Base-by-base conservation (phyloP, 2,329 filamentous ascomycete genomes). In the Pyricularia sp. region DNA sequence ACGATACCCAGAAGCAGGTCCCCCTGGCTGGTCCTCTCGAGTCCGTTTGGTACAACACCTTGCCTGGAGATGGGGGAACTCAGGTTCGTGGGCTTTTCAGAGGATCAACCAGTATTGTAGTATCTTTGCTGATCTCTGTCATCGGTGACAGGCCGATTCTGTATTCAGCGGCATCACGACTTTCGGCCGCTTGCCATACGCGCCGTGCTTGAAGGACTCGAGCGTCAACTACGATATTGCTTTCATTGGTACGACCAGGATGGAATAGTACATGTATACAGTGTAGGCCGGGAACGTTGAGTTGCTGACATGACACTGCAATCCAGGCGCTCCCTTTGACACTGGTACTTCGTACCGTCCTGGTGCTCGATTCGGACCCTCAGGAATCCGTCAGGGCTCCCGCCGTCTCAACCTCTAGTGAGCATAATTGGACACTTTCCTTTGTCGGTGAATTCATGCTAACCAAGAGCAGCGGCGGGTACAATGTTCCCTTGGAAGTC, bases 81-180 rank as follows among this genome's bases (percentile, higher is more conserved):
- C 92, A 95, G 84, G 91, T 92, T 74, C 66, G 81, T 71, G 50
- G 64, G 42, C 23, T n/a, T 14, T 25, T 26, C 11, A 20, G 31
- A 4, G 28, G 28, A 10, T 0, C 25, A 6, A 66, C 20, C 20
- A 25, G 67, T 33, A 71, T 68, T 61, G 50, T 69, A 4, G 70
- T 11, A 50, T 50, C 23, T 26, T 7, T 25, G 6, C 23, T 26
- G 25, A 9, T 25, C n/a, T 58, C 11, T 28, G 14, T 50, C 20
- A 25, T 64, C 20, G 36, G 26, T 20, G 55, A 67, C 61, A 94
- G 90, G 92, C 92, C 70, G 92, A 96, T 77, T 93, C 92, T 0
- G 92, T 95, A 69, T 96, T 95, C 80, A 94, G 91, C 1, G 92
- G 92, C 31, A 95, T 96, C 75, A 91, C 90, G 0, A 96, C 92